Base-by-base conservation (phyloP, 1,139 yeast genomes). In the Spencermartinsiella ligniputridi region DNA sequence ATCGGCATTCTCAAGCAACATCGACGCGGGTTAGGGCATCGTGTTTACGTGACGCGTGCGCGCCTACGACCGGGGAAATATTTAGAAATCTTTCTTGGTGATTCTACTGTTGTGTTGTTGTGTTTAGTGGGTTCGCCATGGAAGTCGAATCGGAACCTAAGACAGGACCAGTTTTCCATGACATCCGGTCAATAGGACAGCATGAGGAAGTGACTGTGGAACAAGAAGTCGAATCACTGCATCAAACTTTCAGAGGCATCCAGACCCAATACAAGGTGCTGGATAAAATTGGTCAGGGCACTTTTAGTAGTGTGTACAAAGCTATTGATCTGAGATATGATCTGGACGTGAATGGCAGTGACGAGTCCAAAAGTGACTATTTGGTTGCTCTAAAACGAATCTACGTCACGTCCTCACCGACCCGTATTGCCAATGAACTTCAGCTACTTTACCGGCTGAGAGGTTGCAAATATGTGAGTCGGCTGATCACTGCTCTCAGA, bases 241-340 rank as follows among this genome's bases (percentile, higher is more conserved):
- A 27, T 27, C 32, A 27, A n/a, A 27, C 82, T 29, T 88, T 90
- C 58, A 82, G 82, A 2, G 75, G 75, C 0, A 69, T 90, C 37
- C 67, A 78, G 1, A 67, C 70, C 22, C 75, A 78, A 40, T 90
- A 84, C 58, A 71, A 80, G 35, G 68, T 92, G 19, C 67, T 86
- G 29, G 94, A 87, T 56, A 86, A 90, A 61, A 86, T 90, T 52
- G 99, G 98, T 11, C 97, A 90, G 62, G 97, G 97, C 20, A 89
- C 97, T 0, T 89, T 89, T 58, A 85, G 95, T 18, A 79, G 89
- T 1, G 96, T 92, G 3, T 92, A 88, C 71, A 84, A 84, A 60
- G 96, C 97, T 0, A 81, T 81, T 50, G 95, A 90, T 46, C 61
- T 81, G 41, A 47, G 56, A 18, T 61, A 64, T 46, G 57, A 57